Percentiles rank a stretch among this genome's conserved stretches.
phyloP scores from a whole-genome alignment of 2,329 filamentous ascomycete genomes.

The Talaromyces sp. region DNA sequence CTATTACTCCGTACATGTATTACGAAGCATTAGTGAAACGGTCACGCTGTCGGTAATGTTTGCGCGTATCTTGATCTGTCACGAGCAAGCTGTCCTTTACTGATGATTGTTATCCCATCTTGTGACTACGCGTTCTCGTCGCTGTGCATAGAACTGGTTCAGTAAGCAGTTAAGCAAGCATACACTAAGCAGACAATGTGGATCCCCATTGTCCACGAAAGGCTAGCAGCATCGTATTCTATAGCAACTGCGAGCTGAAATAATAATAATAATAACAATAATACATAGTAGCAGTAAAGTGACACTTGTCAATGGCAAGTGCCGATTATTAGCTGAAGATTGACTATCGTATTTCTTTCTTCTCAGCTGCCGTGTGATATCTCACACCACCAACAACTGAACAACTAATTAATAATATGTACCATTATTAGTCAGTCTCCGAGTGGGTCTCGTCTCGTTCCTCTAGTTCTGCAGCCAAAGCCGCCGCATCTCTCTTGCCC shows the following conservation, averaged over 20 bases:
- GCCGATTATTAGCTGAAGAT: neutral
- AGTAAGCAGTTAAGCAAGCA: neutral
- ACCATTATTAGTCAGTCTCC: neutral
- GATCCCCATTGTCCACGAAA: neutral
- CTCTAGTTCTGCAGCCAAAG: slow-evolving; percentile 52
- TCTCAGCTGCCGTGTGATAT: too few relatives aligned
- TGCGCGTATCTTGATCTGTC: too few relatives aligned
- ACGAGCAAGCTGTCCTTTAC: too few relatives aligned
- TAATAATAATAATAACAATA: neutral
- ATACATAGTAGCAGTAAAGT: too few relatives aligned
- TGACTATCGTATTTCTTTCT: neutral
- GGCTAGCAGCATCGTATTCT: neutral
- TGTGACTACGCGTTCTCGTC: neutral
- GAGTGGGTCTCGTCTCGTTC: slow-evolving; percentile 13
- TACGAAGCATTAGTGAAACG: too few relatives aligned
- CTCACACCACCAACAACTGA: neutral
- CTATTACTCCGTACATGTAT: too few relatives aligned
- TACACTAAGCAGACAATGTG: neutral
- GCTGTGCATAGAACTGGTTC: neutral
- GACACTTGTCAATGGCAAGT: neutral
- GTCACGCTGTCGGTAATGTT: too few relatives aligned
- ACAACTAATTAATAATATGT: neutral
- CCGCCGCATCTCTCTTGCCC: slow-evolving; percentile 63
- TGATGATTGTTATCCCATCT: too few relatives aligned
- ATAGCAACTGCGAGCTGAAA: neutral